These are phyloP conservation scores for Phtheirospermum japonicum DNA, from an alignment of 257 asterid species.

Conservation along the genomic window DNA sequence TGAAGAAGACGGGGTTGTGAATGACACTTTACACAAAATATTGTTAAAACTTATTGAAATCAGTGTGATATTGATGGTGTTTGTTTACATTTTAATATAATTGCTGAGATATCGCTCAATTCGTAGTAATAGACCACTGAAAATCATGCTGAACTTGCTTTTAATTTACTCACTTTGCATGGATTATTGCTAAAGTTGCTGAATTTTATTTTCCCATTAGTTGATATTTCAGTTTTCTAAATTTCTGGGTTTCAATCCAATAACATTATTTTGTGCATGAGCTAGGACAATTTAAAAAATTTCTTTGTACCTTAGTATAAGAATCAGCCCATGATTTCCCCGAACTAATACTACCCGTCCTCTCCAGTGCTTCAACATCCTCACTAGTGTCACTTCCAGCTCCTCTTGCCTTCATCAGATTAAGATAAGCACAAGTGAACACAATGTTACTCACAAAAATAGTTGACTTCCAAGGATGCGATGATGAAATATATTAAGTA, in stretches of 20 bases:
- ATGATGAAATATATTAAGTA: not conserved
- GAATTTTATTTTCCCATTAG: not conserved
- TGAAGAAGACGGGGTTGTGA: not conserved
- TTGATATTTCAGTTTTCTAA: not conserved
- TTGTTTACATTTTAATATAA: not conserved
- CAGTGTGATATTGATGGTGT: not conserved
- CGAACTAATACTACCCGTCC: conserved; percentile 46
- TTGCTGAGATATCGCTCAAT: not conserved
- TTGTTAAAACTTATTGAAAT: not conserved
- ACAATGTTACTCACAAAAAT: conserved; percentile 12
- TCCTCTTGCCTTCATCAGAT: conserved; percentile 54
- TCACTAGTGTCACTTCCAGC: conserved; percentile 41
- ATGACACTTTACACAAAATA: not conserved
- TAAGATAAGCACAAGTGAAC: conserved; percentile 23
- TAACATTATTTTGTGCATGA: not conserved
- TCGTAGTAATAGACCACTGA: not conserved
- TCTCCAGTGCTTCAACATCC: conserved; percentile 54
- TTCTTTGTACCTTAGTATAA: conserved; percentile 49
- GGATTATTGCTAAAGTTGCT: not conserved
- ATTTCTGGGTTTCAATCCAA: not conserved
- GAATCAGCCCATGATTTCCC: conserved; percentile 62
- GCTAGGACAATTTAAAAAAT: not conserved
- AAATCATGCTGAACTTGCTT: not conserved
- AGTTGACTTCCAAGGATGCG: conserved; percentile 12
- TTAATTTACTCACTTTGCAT: not conserved